Percentiles rank a stretch among this genome's conserved stretches.
Evolutionary conservation across 306 rosid genomes (phyloP).

Genomic region (Luffa aegyptiaca): DNA sequence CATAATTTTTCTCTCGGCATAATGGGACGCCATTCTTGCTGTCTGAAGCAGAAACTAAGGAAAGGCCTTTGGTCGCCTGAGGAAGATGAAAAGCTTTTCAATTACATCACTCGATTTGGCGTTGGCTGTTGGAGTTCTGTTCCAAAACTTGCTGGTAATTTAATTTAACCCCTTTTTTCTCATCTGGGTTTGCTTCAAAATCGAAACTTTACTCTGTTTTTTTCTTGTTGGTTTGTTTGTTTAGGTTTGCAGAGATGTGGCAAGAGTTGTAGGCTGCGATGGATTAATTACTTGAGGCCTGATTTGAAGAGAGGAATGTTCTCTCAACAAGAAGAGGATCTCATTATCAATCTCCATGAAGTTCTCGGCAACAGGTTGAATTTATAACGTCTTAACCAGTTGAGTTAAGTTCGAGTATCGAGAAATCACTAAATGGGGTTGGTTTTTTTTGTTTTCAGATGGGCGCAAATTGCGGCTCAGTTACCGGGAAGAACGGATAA

Average conservation of each 20-base stretch:
- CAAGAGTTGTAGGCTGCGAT: constrained; percentile 83
- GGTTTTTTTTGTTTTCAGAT: constrained; percentile 27
- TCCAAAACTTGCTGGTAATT: constrained; percentile 78
- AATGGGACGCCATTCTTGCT: constrained; percentile 95
- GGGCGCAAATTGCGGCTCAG: constrained; percentile 99
- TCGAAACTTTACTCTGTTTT: not conserved
- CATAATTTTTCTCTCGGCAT: not conserved
- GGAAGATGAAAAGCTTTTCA: constrained; percentile 88
- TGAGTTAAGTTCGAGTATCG: not conserved
- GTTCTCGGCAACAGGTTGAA: constrained; percentile 80
- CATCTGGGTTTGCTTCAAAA: not conserved
- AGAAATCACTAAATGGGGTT: not conserved
- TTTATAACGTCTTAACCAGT: not conserved
- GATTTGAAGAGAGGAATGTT: constrained; percentile 94
- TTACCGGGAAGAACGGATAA: constrained; percentile 96
- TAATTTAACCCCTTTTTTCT: not conserved
- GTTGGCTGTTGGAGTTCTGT: constrained; percentile 99
- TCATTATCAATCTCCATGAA: constrained; percentile 69
- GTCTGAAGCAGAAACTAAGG: constrained; percentile 70
- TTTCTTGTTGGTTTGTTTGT: not conserved
- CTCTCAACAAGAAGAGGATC: constrained; percentile 79
- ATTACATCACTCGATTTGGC: constrained; percentile 73
- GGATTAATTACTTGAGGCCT: constrained; percentile 92
- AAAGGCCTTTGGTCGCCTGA: constrained; percentile 97
- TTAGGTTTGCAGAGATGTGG: constrained; percentile 91